A percentile compares a stretch with the other conserved stretches of the same genome.
phyloP scores from a whole-genome alignment of 176 grass and related monocot species.

The Triticum timopheevii region DNA sequence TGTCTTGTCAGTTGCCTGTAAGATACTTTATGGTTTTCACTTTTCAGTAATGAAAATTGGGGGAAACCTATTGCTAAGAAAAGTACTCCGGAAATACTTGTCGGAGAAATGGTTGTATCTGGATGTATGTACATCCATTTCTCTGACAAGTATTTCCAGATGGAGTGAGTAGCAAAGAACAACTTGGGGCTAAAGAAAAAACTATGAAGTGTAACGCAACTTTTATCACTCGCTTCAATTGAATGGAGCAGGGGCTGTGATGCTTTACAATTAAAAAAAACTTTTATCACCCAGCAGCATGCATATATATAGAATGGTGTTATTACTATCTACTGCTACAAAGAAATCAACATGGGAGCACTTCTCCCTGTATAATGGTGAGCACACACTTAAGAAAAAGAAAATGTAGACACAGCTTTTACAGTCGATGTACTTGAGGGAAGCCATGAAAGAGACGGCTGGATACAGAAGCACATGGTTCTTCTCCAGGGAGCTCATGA shows the following conservation, averaged over 20 bases:
- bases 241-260: background rate
- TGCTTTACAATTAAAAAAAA: background rate
- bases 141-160: too few species aligned
- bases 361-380: conserved; percentile 21
- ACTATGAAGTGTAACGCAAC: background rate
- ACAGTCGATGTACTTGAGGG: background rate
- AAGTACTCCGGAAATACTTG: too few species aligned
- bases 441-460: conserved; percentile 5
- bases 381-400: conserved; percentile 11
- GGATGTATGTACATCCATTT: too few species aligned
- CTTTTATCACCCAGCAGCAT: background rate
- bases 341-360: conserved; percentile 9
- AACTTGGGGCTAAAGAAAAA: background rate
- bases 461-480: background rate
- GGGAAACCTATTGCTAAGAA: background rate
- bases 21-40: too few species aligned
- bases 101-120: too few species aligned
- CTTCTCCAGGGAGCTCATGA: background rate
- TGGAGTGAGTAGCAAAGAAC: background rate
- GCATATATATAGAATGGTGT: background rate
- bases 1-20: background rate
- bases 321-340: conserved; percentile 12
- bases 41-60: background rate
- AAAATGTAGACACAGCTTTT: conserved; percentile 19
- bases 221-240: background rate